A percentile compares a stretch with the other conserved stretches of the same genome.
These are phyloP conservation scores for Alternaria ethzedia DNA, from an alignment of 2,329 filamentous ascomycete genomes.

Conservation along the genomic window DNA sequence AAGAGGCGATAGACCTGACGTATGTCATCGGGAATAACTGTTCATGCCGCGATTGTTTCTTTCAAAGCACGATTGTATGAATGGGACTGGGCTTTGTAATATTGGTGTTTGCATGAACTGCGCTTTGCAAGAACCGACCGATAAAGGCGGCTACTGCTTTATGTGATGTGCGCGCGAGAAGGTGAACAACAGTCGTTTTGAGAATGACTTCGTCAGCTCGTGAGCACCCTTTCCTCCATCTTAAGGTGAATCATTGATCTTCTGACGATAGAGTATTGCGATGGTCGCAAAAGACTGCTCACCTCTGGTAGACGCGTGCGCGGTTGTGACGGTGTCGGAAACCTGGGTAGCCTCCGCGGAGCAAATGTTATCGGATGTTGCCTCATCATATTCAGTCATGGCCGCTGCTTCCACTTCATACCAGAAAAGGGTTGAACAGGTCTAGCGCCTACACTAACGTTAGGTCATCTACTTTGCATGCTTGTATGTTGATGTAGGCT, in stretches of 20 bases:
- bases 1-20: not conserved
- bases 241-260: not conserved
- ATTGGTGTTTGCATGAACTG: not conserved
- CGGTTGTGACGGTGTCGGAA: not conserved
- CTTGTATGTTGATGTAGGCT: not conserved
- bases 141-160: not conserved
- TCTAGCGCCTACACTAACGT: not conserved
- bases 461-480: not conserved
- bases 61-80: not conserved
- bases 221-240: not conserved
- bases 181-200: not conserved
- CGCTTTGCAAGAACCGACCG: not conserved
- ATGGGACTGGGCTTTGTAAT: not conserved
- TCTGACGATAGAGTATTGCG: not conserved
- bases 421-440: not conserved
- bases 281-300: not conserved
- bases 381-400: not conserved
- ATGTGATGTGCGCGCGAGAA: not conserved
- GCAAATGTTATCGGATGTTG: not conserved
- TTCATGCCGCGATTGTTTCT: not conserved
- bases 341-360: not conserved
- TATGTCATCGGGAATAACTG: not conserved
- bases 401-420: no score
- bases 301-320: not conserved
- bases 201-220: not conserved